Conservation (phyloP, 176 grass and related monocot species). For the Oryza glaberrima region DNA sequence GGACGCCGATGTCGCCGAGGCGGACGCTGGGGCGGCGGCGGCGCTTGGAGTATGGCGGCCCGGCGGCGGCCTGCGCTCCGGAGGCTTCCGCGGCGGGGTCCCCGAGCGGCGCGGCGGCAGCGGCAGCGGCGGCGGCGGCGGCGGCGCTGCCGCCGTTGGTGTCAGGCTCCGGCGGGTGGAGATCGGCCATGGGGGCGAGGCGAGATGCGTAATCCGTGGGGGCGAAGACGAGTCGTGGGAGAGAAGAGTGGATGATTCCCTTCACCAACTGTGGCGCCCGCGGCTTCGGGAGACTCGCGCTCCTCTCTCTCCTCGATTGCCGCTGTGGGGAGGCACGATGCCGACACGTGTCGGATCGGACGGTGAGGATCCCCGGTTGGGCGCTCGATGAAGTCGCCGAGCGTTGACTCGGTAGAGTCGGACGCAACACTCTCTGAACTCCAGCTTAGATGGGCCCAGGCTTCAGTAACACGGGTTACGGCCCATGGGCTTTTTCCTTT, state of each 20-base stretch:
- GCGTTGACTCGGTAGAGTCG: constrained; percentile 36
- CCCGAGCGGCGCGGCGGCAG: not conserved
- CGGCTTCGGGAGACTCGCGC: not conserved
- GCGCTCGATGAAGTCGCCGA: constrained; percentile 20
- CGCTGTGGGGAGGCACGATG: not conserved
- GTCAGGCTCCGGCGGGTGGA: constrained; percentile 50
- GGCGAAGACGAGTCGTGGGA: not conserved
- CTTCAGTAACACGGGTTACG: not conserved
- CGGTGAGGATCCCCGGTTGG: constrained; percentile 30
- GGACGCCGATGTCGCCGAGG: constrained; percentile 79
- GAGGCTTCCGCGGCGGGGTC: constrained; percentile 24
- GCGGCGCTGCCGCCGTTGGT: constrained; percentile 35
- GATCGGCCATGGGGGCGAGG: constrained; percentile 60
- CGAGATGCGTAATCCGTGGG: constrained; percentile 58
- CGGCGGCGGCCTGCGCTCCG: not conserved
- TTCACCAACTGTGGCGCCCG: not conserved
- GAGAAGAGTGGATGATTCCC: not conserved
- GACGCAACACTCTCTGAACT: not conserved
- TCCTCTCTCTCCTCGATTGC: not conserved
- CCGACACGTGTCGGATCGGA: not conserved
- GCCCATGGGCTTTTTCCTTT: not conserved
- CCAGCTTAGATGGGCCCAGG: no score
- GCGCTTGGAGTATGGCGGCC: constrained; percentile 63
- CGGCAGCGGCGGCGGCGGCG: not conserved
- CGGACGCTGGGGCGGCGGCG: constrained; percentile 93